phyloP scores from a whole-genome alignment of 2,329 filamentous ascomycete species.

The Trichoderma atrobrunneum region DNA sequence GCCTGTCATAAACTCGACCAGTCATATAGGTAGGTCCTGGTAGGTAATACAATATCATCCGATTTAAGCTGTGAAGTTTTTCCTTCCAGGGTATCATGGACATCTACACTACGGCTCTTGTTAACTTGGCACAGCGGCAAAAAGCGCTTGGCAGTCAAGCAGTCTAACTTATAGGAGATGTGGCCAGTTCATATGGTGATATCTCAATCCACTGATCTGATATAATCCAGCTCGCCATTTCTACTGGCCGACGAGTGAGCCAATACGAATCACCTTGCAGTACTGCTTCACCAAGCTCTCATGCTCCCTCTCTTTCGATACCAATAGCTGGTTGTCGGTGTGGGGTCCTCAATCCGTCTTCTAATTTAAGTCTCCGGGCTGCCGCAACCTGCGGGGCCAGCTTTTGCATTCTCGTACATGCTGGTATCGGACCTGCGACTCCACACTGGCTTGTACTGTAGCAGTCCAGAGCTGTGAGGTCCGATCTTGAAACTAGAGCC shows the following conservation, averaged over 20 bases:
- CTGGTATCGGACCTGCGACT: neutral
- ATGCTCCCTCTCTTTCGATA: neutral
- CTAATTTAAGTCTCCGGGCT: constrained; percentile 11
- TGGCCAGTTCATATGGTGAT: neutral
- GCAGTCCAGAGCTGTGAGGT: constrained; percentile 4
- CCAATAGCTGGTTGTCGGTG: neutral
- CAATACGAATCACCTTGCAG: neutral
- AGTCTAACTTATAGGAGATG: neutral
- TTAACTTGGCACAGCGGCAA: neutral
- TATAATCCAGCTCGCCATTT: neutral
- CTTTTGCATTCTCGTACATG: neutral
- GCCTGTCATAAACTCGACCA: neutral
- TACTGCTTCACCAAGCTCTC: neutral
- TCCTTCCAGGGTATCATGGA: neutral
- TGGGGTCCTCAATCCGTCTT: constrained; percentile 9
- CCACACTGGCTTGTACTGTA: neutral
- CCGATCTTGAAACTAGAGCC: constrained; percentile 7
- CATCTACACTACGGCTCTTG: neutral
- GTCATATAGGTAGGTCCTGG: too few species aligned
- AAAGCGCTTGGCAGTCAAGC: neutral
- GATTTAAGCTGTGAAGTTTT: neutral
- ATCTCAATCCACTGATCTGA: neutral
- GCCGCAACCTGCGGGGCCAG: constrained; percentile 5
- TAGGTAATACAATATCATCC: neutral
- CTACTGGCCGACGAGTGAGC: neutral